Percentiles rank a stretch among this genome's conserved stretches.
phyloP scores from a whole-genome alignment of 1,284 basidiomycete genomes.

The Schizopora paradoxa region DNA sequence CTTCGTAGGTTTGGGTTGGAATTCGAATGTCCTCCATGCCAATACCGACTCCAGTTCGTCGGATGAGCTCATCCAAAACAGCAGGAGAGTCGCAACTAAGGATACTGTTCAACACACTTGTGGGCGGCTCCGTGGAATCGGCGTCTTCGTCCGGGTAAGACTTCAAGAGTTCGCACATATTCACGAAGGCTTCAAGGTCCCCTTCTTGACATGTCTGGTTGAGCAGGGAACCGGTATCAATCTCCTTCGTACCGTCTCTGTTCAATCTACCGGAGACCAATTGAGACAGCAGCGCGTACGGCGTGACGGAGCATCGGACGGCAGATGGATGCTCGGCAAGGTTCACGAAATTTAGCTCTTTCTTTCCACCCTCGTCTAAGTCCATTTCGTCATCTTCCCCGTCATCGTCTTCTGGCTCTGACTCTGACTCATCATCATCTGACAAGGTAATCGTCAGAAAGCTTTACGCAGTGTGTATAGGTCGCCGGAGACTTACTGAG shows the following conservation, averaged over 20 bases:
- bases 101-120: constrained; percentile 22
- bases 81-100: constrained; percentile 37
- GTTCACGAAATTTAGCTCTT: constrained; percentile 33
- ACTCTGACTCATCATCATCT: constrained; percentile 31
- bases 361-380: neutral
- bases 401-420: constrained; percentile 28
- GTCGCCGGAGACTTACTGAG: constrained; percentile 30
- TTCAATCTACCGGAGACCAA: constrained; percentile 16
- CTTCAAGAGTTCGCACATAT: constrained; percentile 40
- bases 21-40: constrained; percentile 27
- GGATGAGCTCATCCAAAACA: constrained; percentile 50
- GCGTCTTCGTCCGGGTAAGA: constrained; percentile 22
- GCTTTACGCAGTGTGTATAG: too few relatives aligned
- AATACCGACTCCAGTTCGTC: constrained; percentile 44
- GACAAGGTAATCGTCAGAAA: constrained; percentile 20
- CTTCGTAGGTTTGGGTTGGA: constrained; percentile 35
- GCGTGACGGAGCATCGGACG: constrained; percentile 36
- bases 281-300: constrained; percentile 31
- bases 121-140: constrained; percentile 14
- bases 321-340: constrained; percentile 42
- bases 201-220: constrained; percentile 35
- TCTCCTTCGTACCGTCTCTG: constrained; percentile 10
- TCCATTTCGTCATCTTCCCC: constrained; percentile 33
- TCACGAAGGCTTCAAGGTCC: constrained; percentile 47
- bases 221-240: constrained; percentile 21